These are phyloP conservation scores for Axilococcus clingmanii DNA, from an alignment of 139 green algal species.

Conservation along the genomic window DNA sequence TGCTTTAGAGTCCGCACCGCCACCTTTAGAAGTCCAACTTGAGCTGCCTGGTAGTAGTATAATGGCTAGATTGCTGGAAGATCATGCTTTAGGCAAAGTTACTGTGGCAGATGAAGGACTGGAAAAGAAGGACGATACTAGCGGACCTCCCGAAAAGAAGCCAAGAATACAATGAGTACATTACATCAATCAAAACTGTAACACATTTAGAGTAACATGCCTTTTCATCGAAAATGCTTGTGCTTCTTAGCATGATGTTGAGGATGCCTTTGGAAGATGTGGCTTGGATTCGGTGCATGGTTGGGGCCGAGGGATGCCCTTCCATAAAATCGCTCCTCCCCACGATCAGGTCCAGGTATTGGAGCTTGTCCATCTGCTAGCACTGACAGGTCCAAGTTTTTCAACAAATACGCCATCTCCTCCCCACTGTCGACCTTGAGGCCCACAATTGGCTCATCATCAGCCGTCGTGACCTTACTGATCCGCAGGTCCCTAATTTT, in stretches of 20 bases:
- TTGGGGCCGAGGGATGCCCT: too few relatives aligned
- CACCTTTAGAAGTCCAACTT: neutral
- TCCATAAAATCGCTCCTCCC: too few relatives aligned
- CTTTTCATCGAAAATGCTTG: too few relatives aligned
- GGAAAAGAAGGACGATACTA: too few relatives aligned
- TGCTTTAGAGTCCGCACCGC: constrained; percentile 8
- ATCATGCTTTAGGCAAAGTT: too few relatives aligned
- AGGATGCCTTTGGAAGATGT: too few relatives aligned
- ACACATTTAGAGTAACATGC: too few relatives aligned
- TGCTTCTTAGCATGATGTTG: too few relatives aligned
- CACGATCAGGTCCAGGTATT: neutral
- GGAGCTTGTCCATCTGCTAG: neutral
- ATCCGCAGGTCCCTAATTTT: neutral
- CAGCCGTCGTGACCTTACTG: neutral
- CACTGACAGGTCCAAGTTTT: neutral
- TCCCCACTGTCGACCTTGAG: constrained; percentile 6
- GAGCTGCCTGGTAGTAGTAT: neutral
- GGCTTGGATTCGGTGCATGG: too few relatives aligned
- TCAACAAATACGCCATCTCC: constrained; percentile 15
- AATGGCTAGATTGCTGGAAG: constrained; percentile 1
- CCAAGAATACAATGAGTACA: too few relatives aligned
- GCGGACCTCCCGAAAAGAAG: neutral
- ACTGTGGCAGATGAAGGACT: too few relatives aligned
- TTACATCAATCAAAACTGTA: too few relatives aligned
- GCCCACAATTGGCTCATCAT: constrained; percentile 19